Evolutionary conservation across 805 yeast genomes (phyloP).

Genomic region (Kuraishia cidri): DNA sequence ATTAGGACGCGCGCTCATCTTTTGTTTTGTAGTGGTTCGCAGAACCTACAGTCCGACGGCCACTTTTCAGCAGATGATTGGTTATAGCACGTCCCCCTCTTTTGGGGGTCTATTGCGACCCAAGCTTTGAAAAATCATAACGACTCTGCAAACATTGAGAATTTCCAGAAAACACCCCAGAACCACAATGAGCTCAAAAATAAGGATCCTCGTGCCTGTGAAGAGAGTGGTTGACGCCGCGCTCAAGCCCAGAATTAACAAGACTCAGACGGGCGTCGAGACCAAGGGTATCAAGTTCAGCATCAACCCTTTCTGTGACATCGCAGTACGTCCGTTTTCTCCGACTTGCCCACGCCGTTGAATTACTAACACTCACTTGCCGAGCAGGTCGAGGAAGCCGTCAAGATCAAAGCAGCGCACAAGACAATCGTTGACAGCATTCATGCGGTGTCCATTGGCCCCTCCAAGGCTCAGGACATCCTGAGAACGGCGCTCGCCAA

Average conservation of each 20-base stretch:
- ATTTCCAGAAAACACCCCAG: too few species aligned
- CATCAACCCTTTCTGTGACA: slow-evolving; percentile 96
- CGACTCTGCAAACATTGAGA: too few species aligned
- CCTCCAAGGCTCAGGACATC: slow-evolving; percentile 78
- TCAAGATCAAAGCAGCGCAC: slow-evolving; percentile 60
- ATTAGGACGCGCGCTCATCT: too few species aligned
- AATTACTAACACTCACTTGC: too few species aligned
- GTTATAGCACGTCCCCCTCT: too few species aligned
- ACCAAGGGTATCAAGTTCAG: slow-evolving; percentile 85
- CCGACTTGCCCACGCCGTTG: too few species aligned
- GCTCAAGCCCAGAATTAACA: slow-evolving; percentile 85
- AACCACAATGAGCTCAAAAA: slow-evolving; percentile 40
- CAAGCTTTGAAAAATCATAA: too few species aligned
- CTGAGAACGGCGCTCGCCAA: slow-evolving; percentile 88
- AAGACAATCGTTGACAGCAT: slow-evolving; percentile 65
- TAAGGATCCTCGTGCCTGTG: slow-evolving; percentile 83
- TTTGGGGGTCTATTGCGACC: too few species aligned
- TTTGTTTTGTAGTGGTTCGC: too few species aligned
- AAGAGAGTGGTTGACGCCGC: slow-evolving; percentile 94
- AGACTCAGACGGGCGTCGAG: slow-evolving; percentile 76
- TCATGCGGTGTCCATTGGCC: slow-evolving; percentile 90
- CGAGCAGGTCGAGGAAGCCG: slow-evolving; percentile 69
- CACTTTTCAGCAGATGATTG: too few species aligned
- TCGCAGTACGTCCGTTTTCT: slow-evolving; percentile 64
- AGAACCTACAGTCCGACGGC: too few species aligned